Conservation (phyloP, 2,329 filamentous ascomycete genomes). For the Chrysosporium queenslandicum region DNA sequence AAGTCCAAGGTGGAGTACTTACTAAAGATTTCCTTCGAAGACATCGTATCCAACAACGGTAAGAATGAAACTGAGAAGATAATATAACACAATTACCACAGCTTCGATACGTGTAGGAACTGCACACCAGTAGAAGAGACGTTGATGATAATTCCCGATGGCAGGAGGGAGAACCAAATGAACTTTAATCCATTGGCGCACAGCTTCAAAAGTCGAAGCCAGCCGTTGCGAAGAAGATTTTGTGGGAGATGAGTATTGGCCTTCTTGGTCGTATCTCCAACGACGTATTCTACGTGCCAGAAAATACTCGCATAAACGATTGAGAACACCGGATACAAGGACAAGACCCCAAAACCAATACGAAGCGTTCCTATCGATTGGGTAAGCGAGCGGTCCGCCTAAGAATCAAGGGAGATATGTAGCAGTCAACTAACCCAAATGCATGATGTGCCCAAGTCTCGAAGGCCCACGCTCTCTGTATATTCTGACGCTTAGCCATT, state of each 20-base stretch:
- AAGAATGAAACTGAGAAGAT: conserved; percentile 37
- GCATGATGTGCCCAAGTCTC: conserved; percentile 29
- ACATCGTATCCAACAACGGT: conserved; percentile 39
- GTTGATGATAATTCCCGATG: conserved; percentile 27
- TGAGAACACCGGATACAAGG: conserved; percentile 8
- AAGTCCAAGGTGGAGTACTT: conserved; percentile 17
- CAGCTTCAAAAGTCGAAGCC: not conserved
- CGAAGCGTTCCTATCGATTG: conserved; percentile 1
- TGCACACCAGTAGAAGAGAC: conserved; percentile 36
- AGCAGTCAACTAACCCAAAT: conserved; percentile 27
- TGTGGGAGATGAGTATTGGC: not conserved
- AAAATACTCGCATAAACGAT: conserved; percentile 5
- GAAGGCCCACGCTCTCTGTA: conserved; percentile 26
- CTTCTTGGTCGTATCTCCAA: conserved; percentile 16
- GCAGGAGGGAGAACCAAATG: conserved; percentile 10
- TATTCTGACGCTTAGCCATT: conserved; percentile 1
- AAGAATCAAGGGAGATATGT: not conserved
- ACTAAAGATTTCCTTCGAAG: conserved; percentile 42
- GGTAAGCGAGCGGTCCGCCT: not conserved
- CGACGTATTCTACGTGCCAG: not conserved
- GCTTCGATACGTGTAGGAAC: conserved; percentile 42
- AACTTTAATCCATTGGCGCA: conserved; percentile 7
- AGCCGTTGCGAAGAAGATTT: not conserved
- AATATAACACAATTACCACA: conserved; percentile 37
- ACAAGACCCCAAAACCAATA: conserved; percentile 14